Conservation (phyloP, 2,329 filamentous ascomycete species). For the Esteya vermicola region DNA sequence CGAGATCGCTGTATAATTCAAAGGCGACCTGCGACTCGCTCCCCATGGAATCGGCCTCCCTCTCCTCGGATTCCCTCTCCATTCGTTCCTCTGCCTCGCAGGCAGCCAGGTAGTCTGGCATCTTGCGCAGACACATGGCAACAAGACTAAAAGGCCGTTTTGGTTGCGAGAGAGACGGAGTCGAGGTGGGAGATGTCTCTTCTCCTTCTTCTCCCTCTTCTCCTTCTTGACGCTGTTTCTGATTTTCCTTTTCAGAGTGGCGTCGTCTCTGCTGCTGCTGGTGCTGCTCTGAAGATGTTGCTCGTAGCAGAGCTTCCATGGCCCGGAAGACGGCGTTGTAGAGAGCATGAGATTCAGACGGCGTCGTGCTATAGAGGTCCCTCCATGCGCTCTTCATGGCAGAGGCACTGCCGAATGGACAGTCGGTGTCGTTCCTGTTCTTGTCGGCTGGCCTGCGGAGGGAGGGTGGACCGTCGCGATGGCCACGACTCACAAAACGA, state of each 20-base stretch:
- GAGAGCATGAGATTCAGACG: constrained; percentile 18
- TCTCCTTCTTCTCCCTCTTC: no score
- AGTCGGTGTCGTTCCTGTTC: neutral
- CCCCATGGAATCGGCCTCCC: constrained; percentile 21
- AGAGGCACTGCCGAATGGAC: no score
- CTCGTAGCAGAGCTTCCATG: constrained; percentile 27
- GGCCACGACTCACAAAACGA: neutral
- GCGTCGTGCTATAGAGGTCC: constrained; percentile 17
- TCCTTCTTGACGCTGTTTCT: no score
- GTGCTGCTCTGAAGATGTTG: constrained; percentile 23
- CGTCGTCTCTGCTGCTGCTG: neutral
- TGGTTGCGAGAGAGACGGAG: no score
- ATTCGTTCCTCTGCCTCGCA: constrained; percentile 27
- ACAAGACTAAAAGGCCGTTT: no score
- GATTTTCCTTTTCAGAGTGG: neutral
- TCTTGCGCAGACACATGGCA: constrained; percentile 31
- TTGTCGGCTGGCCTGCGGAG: neutral
- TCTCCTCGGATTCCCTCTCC: constrained; percentile 22
- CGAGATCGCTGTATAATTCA: constrained; percentile 33
- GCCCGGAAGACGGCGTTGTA: constrained; percentile 30
- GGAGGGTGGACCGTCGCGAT: no score
- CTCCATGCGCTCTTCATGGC: constrained; percentile 15
- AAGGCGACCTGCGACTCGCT: constrained; percentile 24
- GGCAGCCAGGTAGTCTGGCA: constrained; percentile 31
- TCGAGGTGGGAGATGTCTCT: no score